Conservation (phyloP, 1,139 yeast species). For the Pichiaceae sp. region DNA sequence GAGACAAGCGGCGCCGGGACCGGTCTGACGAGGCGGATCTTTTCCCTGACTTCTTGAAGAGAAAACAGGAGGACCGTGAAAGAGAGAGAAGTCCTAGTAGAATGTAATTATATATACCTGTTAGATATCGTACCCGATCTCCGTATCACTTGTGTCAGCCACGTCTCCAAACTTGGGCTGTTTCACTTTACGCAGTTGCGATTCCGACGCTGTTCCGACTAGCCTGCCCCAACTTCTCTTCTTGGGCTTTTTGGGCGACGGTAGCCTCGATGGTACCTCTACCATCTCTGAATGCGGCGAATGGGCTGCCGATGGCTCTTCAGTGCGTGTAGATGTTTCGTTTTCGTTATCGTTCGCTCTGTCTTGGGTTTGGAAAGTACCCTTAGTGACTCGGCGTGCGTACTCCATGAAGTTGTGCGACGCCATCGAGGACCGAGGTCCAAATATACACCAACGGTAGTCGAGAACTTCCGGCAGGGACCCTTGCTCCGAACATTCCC, state of each 20-base stretch:
- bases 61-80: not conserved
- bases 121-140: not conserved
- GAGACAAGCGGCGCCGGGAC: not conserved
- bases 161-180: not conserved
- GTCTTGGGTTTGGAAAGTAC: constrained; percentile 13
- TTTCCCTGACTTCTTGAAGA: constrained; percentile 4
- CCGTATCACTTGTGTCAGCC: not conserved
- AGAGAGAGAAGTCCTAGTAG: not conserved
- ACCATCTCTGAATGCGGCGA: constrained; percentile 4
- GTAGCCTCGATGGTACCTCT: constrained; percentile 16
- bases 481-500: constrained; percentile 30
- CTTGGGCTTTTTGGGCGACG: constrained; percentile 28
- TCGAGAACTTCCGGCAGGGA: constrained; percentile 26
- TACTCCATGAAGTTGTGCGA: constrained; percentile 30
- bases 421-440: constrained; percentile 22
- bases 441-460: constrained; percentile 44
- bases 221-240: constrained; percentile 25
- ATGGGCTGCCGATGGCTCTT: not conserved
- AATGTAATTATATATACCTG: not conserved
- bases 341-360: constrained; percentile 1
- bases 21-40: constrained; percentile 3
- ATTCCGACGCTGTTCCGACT: constrained; percentile 28
- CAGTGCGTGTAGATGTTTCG: constrained; percentile 8
- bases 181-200: constrained; percentile 17
- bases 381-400: constrained; percentile 19